These are phyloP conservation scores for Starmerella apicola DNA, from an alignment of 805 yeast genomes.

Conservation along the genomic window DNA sequence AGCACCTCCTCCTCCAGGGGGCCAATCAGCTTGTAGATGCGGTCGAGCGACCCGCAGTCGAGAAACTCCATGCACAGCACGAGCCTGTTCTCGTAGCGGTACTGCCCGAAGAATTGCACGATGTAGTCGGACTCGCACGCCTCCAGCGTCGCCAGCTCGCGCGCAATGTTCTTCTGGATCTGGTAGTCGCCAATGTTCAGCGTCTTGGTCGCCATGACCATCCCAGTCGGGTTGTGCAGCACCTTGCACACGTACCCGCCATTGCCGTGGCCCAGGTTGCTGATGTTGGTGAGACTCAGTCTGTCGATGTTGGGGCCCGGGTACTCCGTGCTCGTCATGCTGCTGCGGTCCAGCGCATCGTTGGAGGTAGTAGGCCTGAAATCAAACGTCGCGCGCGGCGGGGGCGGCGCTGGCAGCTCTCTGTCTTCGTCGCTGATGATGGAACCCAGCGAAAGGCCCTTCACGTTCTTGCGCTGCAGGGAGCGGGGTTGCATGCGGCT, in stretches of 20 bases:
- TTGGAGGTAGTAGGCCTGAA: no score
- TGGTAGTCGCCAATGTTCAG: slow-evolving; percentile 68
- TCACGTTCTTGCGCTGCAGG: no score
- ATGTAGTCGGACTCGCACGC: slow-evolving; percentile 74
- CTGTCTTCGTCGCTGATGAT: no score
- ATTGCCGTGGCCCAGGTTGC: slow-evolving; percentile 81
- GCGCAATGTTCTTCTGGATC: slow-evolving; percentile 67
- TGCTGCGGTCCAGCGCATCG: no score
- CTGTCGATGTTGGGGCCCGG: no score
- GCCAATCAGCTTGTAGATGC: slow-evolving; percentile 49
- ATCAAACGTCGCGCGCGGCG: no score
- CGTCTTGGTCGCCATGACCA: slow-evolving; percentile 78
- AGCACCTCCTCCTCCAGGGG: slow-evolving; percentile 57
- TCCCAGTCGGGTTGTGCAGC: slow-evolving; percentile 76
- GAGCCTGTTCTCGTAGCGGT: slow-evolving; percentile 55
- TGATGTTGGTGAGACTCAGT: slow-evolving; percentile 58
- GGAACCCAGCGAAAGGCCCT: no score
- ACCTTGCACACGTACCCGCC: slow-evolving; percentile 88
- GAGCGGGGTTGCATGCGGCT: no score
- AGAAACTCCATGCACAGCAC: slow-evolving; percentile 91
- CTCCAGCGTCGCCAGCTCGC: slow-evolving; percentile 83
- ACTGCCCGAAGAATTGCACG: slow-evolving; percentile 85
- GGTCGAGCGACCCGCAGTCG: slow-evolving; percentile 87
- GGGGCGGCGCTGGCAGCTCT: no score
- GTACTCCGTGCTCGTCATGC: no score